Conservation (phyloP, 495 filamentous ascomycete genomes). For the Glonium stellatum region DNA sequence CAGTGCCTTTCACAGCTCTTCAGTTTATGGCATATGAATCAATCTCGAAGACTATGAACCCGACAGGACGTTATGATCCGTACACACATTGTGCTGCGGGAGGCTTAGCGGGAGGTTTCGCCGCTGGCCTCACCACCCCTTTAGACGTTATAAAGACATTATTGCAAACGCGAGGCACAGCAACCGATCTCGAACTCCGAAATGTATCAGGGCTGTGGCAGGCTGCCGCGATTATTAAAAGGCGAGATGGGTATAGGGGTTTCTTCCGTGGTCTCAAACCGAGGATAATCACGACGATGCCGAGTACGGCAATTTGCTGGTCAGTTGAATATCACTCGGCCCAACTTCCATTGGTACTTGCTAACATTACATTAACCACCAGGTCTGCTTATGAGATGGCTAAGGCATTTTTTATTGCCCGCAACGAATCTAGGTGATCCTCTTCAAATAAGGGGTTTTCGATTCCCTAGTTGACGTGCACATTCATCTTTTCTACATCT, state of each 20-base stretch:
- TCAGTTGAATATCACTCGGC: conserved; percentile 40
- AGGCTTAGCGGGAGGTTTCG: conserved; percentile 85
- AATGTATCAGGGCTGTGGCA: conserved; percentile 76
- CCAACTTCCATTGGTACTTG: not conserved
- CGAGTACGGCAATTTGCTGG: conserved; percentile 98
- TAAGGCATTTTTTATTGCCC: conserved; percentile 61
- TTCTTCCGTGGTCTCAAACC: conserved; percentile 92
- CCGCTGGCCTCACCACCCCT: conserved; percentile 87
- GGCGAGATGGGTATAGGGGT: conserved; percentile 73
- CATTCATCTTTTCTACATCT: not conserved
- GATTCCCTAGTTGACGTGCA: not conserved
- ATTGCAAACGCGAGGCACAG: conserved; percentile 82
- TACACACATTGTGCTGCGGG: conserved; percentile 87
- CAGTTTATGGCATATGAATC: conserved; percentile 98
- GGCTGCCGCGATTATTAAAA: conserved; percentile 75
- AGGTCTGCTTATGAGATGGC: conserved; percentile 76
- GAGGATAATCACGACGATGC: conserved; percentile 92
- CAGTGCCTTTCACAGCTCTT: conserved; percentile 90
- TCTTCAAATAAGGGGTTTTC: not conserved
- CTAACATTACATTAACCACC: conserved; percentile 19
- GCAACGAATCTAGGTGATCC: conserved; percentile 7
- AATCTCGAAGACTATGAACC: conserved; percentile 88
- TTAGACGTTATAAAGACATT: conserved; percentile 98
- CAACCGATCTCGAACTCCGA: conserved; percentile 72
- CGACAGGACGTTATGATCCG: conserved; percentile 75